Evolutionary conservation across 768 basidiomycete species (phyloP).

Genomic region (Hericium coralloides): DNA sequence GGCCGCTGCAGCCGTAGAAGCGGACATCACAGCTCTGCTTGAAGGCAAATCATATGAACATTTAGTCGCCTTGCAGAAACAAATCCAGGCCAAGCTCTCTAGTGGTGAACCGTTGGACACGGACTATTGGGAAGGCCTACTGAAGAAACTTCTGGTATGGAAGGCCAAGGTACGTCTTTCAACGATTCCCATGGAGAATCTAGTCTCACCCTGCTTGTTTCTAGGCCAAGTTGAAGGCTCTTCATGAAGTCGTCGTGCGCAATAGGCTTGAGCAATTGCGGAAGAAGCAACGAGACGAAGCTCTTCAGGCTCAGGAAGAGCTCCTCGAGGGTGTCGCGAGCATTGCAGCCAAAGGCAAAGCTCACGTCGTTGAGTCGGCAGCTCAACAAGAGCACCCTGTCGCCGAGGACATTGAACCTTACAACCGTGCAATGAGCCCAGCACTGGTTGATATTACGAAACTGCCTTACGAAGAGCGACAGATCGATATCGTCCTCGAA

Average conservation of each 20-base stretch:
- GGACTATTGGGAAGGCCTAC: constrained; percentile 93
- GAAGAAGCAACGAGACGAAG: constrained; percentile 93
- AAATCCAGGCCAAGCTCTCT: constrained; percentile 79
- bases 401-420: constrained; percentile 67
- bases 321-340: constrained; percentile 69
- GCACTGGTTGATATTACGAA: constrained; percentile 61
- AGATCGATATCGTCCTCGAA: constrained; percentile 69
- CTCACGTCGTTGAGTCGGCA: constrained; percentile 27
- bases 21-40: constrained; percentile 74
- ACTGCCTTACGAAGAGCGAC: constrained; percentile 68
- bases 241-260: constrained; percentile 94
- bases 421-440: constrained; percentile 84
- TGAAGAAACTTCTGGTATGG: constrained; percentile 91
- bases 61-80: constrained; percentile 71
- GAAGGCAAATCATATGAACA: constrained; percentile 83
- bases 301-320: constrained; percentile 88
- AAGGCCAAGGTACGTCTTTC: constrained; percentile 72
- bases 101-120: constrained; percentile 94
- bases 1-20: constrained; percentile 73
- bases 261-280: constrained; percentile 95
- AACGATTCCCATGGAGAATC: neutral
- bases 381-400: constrained; percentile 22
- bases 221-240: constrained; percentile 81
- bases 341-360: constrained; percentile 40
- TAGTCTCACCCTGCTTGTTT: constrained; percentile 5